Evolutionary conservation across 805 yeast species (phyloP), one percentile per base, ranked within the genome.

Genomic region (Starmerella roubikii): DNA sequence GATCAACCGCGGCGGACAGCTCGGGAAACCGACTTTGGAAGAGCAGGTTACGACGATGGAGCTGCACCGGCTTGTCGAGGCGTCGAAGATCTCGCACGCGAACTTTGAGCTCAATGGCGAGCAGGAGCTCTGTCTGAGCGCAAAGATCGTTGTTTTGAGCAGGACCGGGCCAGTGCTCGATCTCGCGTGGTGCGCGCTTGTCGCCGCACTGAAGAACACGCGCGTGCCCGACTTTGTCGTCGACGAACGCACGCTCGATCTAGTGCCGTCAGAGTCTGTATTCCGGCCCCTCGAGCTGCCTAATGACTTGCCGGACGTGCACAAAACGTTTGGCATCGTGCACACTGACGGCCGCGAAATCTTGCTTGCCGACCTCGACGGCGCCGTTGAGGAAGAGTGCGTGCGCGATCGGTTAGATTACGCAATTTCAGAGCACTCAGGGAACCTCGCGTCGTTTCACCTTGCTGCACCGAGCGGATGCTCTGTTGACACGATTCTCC

Each of bases 151-250:
- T 48, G 84, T 85, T 0, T 76, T 81, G 49, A 76, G 88, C 35
- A 70, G 91, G 41, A 67, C 82, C 1, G 94, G 94, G 0, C 93
- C 95, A 2, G 61, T 79, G 21, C 76, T 75, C 51, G 95, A 85
- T 52, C 58, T 78, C 10, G 77, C 81, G 34, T 78, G 85, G 74
- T 71, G 69, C 17, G 71, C 86, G 3, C 57, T 83, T 19, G 53
- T 79, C 4, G 61, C 67, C 24, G 91, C 93, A 0, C 59, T 86
- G 39, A 54, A 66, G 38, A 64, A 68, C 38, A 69, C 76, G 3
- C 61, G 62, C 46, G 62, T 86, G 23, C 96, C 96, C 2, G 58
- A 67, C 27, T 74, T 82, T 5, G 78, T 70, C 46, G 60, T 77
- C 32, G 82, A 78, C 47, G 57, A 67, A 65, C 45, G 73, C 68